Base-by-base conservation (phyloP, 352 stramenopile genomes). In the Pythium dissotocum region DNA sequence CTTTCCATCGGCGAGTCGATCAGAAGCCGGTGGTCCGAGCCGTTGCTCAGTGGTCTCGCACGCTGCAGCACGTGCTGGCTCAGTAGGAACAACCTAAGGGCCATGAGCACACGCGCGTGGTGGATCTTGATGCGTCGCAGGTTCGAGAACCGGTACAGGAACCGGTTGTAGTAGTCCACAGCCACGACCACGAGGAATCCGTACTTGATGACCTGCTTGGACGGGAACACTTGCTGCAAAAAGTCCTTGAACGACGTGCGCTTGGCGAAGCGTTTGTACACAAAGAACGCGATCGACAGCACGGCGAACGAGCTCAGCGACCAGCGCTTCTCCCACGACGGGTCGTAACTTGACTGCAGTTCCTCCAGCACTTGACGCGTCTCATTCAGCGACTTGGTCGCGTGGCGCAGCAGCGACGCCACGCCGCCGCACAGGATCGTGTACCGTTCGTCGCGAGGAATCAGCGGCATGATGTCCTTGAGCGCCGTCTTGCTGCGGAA, bases 391-490 rank as follows among this genome's bases (percentile, higher is more conserved):
- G 88, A 95, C 62, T 91, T 91, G 59, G 87, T 93, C 6, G 87
- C 88, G 59, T 95, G 85, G 7, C 85, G 77, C 32, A 95, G 67
- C n/a, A 95, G 74, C 40, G 88, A 93, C 21, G 79, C 83, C 26
- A 95, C 65, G 24, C 88, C 88, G 44, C 88, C 88, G 1, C 83
- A 93, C 9, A 95, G 68, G 57, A 95, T 93, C 24, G 88, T 93
- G 71, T 85, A 93, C 32, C 86, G 78, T 63, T 94, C 84, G 63
- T 91, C 82, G 5, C 77, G 89, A 9, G 86, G 86, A 32, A 96
- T 96, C 28, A 96, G 72, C 40, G 88, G 88, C 48, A 96, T 94
- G 68, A 96, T 90, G 65, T 96, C 88, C 65, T 96, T 96, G 32
- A 96, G 73, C 33, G 88, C 88, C 48, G 83, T 89, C 74, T 96